Conservation (phyloP, 441 rosid species). For the Jatropha podagrica region DNA sequence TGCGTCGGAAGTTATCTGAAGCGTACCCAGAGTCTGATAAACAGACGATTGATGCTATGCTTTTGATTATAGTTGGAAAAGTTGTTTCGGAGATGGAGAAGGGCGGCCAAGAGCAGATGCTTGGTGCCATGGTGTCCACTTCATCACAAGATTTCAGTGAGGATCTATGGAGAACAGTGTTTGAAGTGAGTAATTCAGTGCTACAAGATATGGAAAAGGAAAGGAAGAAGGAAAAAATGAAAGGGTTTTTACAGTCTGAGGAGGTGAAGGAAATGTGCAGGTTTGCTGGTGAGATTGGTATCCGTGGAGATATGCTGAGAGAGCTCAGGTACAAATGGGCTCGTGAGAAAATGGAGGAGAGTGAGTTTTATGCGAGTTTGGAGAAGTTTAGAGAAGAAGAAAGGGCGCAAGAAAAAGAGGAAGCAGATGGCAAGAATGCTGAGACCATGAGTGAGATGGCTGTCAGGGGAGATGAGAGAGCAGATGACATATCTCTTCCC, state of each 20-base stretch:
- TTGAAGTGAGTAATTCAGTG: slow-evolving; percentile 80
- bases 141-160: slow-evolving; percentile 63
- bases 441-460: slow-evolving; percentile 32
- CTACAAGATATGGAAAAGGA: slow-evolving; percentile 82
- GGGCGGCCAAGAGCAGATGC: slow-evolving; percentile 48
- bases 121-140: slow-evolving; percentile 31
- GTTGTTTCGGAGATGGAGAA: slow-evolving; percentile 71
- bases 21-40: slow-evolving; percentile 59
- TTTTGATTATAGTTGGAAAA: slow-evolving; percentile 63
- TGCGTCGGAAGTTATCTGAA: slow-evolving; percentile 69
- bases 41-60: slow-evolving; percentile 66
- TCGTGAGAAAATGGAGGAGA: slow-evolving; percentile 80
- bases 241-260: slow-evolving; percentile 60
- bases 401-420: slow-evolving; percentile 29
- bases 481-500: slow-evolving; percentile 56
- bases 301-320: slow-evolving; percentile 82
- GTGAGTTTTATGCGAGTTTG: slow-evolving; percentile 61
- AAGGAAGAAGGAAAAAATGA: slow-evolving; percentile 83
- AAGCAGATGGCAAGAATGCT: slow-evolving; percentile 27
- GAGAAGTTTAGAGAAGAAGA: slow-evolving; percentile 45
- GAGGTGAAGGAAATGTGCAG: slow-evolving; percentile 84
- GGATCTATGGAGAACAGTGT: slow-evolving; percentile 79
- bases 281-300: slow-evolving; percentile 90
- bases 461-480: slow-evolving; percentile 35
- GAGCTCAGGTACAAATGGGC: slow-evolving; percentile 94